A percentile compares a stretch with the other conserved stretches of the same genome.
Conservation (phyloP, 495 filamentous ascomycete genomes). For the Aspergillus bertholletiae region DNA sequence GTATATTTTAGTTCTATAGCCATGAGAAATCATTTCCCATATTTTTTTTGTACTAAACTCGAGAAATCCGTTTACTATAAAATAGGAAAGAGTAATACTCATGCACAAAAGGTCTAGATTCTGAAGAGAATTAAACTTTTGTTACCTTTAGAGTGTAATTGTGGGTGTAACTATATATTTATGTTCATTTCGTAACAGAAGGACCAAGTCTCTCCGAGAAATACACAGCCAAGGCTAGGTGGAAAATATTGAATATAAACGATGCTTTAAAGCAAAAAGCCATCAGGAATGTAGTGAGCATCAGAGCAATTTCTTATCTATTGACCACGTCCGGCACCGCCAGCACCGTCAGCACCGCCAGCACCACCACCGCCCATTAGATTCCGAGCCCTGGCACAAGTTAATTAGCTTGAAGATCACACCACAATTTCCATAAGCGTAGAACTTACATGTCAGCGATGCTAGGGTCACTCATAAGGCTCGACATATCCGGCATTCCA, state of each 20-base stretch:
- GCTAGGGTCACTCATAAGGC: constrained; percentile 84
- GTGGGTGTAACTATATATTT: too few species aligned
- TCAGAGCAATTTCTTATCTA: constrained; percentile 5
- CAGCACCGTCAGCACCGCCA: constrained; percentile 19
- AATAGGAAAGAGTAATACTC: too few species aligned
- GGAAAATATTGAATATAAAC: not conserved
- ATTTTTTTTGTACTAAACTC: too few species aligned
- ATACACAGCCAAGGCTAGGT: constrained; percentile 1
- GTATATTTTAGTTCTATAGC: not conserved
- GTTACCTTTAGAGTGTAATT: too few species aligned
- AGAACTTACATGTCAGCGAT: constrained; percentile 87
- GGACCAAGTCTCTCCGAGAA: constrained; percentile 1
- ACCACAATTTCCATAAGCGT: not conserved
- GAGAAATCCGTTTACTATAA: too few species aligned
- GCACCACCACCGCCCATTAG: constrained; percentile 67
- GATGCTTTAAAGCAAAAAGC: not conserved
- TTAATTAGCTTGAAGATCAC: constrained; percentile 19
- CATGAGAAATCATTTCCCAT: too few species aligned
- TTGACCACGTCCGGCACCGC: constrained; percentile 28
- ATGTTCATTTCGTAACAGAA: not conserved
- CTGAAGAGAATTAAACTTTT: too few species aligned
- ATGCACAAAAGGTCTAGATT: too few species aligned
- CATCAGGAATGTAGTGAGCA: not conserved
- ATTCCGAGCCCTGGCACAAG: constrained; percentile 60
- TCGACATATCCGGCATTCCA: constrained; percentile 75